Evolutionary conservation across 441 rosid genomes (phyloP).

Genomic region (Rhodomyrtus psidioides): DNA sequence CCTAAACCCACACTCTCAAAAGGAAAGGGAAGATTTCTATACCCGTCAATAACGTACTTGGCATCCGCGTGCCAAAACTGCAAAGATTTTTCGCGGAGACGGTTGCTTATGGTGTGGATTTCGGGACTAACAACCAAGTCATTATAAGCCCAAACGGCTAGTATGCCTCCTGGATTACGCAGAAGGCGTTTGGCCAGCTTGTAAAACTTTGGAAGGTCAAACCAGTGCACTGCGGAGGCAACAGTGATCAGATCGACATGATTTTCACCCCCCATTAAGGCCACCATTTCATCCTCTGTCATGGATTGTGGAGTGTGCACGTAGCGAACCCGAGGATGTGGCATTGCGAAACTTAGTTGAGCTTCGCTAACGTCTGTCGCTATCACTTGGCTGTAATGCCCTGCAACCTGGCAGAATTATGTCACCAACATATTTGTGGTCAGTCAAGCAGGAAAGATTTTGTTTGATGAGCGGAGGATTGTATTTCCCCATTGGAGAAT

Average conservation of each 20-base stretch:
- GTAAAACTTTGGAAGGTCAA: conserved; percentile 47
- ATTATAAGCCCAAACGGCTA: conserved; percentile 66
- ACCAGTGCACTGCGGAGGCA: conserved; percentile 57
- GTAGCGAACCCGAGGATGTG: conserved; percentile 34
- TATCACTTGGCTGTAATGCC: conserved; percentile 39
- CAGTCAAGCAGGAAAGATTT: neutral
- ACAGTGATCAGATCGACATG: conserved; percentile 52
- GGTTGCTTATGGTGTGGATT: conserved; percentile 27
- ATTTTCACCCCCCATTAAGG: conserved; percentile 41
- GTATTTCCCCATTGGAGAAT: neutral
- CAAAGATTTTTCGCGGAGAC: conserved; percentile 28
- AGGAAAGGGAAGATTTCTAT: conserved; percentile 49
- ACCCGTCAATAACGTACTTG: conserved; percentile 17
- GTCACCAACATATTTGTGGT: neutral
- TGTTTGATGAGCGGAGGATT: neutral
- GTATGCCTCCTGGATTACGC: conserved; percentile 50
- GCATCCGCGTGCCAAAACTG: conserved; percentile 29
- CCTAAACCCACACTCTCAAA: conserved; percentile 49
- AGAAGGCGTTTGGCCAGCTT: conserved; percentile 29
- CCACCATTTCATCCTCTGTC: conserved; percentile 35
- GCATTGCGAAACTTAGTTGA: conserved; percentile 23
- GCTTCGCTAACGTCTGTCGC: conserved; percentile 50
- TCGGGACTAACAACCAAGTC: conserved; percentile 25
- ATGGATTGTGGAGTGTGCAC: conserved; percentile 38
- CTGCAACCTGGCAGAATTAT: conserved; percentile 26